Evolutionary conservation across 2,329 filamentous ascomycete species (phyloP).

Genomic region (Pseudocercospora eumusae): DNA sequence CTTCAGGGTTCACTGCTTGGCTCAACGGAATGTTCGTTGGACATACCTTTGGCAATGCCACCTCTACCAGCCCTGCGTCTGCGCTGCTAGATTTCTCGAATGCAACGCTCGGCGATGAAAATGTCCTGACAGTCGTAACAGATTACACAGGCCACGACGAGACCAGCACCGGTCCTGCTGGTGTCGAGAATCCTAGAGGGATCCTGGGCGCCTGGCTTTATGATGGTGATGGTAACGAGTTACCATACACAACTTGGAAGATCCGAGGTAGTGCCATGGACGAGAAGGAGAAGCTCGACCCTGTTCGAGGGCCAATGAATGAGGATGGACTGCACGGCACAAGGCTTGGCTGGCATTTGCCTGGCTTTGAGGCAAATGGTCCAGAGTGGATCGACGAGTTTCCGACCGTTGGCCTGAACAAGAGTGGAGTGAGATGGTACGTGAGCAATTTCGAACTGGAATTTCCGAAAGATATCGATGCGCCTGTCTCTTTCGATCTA

Average conservation of each 20-base stretch:
- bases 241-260: slow-evolving; percentile 58
- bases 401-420: slow-evolving; percentile 40
- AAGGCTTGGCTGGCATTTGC: slow-evolving; percentile 61
- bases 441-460: slow-evolving; percentile 55
- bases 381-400: slow-evolving; percentile 46
- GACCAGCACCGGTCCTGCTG: slow-evolving; percentile 53
- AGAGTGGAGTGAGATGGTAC: slow-evolving; percentile 59
- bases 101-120: slow-evolving; percentile 45
- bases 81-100: slow-evolving; percentile 56
- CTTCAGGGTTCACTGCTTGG: slow-evolving; percentile 60
- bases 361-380: slow-evolving; percentile 53
- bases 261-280: slow-evolving; percentile 60
- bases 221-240: slow-evolving; percentile 41
- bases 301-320: slow-evolving; percentile 57
- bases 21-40: slow-evolving; percentile 60
- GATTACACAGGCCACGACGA: slow-evolving; percentile 64
- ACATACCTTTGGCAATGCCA: slow-evolving; percentile 55
- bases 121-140: slow-evolving; percentile 58
- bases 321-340: slow-evolving; percentile 62
- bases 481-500: slow-evolving; percentile 57
- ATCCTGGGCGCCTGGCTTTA: slow-evolving; percentile 56
- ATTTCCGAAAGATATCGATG: slow-evolving; percentile 56
- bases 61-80: slow-evolving; percentile 42
- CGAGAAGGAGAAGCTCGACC: slow-evolving; percentile 53
- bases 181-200: slow-evolving; percentile 53